These are phyloP conservation scores for Inonotus hispidus DNA, from an alignment of 1,284 basidiomycete species.

Conservation along the genomic window DNA sequence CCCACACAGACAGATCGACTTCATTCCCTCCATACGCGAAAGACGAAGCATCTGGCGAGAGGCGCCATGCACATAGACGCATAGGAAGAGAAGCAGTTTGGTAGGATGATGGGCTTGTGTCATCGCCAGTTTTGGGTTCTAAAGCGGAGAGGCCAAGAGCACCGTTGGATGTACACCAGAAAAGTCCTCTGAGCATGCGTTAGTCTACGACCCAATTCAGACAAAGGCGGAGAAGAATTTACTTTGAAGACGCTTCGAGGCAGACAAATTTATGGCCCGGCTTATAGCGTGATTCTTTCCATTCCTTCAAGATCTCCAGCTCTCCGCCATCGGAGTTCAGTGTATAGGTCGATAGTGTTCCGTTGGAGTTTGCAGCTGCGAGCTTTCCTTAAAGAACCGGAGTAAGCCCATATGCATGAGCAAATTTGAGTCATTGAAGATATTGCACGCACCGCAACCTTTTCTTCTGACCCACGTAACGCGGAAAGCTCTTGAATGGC, in stretches of 20 bases:
- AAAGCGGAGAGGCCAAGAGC: slow-evolving; percentile 17
- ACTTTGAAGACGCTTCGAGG: slow-evolving; percentile 44
- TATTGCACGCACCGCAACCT: slow-evolving; percentile 23
- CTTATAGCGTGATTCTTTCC: slow-evolving; percentile 60
- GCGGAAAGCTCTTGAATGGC: slow-evolving; percentile 37
- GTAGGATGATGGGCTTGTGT: slow-evolving; percentile 25
- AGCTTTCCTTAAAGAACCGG: slow-evolving; percentile 41
- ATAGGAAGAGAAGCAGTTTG: slow-evolving; percentile 47
- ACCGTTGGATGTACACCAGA: slow-evolving; percentile 19
- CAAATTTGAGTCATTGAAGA: background rate
- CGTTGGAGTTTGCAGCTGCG: slow-evolving; percentile 56
- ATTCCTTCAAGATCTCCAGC: slow-evolving; percentile 36
- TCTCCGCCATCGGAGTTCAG: slow-evolving; percentile 38
- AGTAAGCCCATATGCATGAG: slow-evolving; percentile 12
- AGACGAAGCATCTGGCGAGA: slow-evolving; percentile 44
- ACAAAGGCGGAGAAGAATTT: slow-evolving; percentile 16
- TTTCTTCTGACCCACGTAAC: slow-evolving; percentile 14
- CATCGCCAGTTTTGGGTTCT: slow-evolving; percentile 16
- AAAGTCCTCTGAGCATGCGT: slow-evolving; percentile 5
- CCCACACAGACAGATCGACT: slow-evolving; percentile 82
- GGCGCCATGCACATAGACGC: slow-evolving; percentile 60
- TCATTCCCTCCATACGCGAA: slow-evolving; percentile 87
- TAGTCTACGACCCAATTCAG: background rate
- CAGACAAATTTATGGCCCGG: slow-evolving; percentile 54
- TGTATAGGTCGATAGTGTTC: slow-evolving; percentile 40